Conservation (phyloP, 2,329 filamentous ascomycete species). For the Furcasterigmium sp. region DNA sequence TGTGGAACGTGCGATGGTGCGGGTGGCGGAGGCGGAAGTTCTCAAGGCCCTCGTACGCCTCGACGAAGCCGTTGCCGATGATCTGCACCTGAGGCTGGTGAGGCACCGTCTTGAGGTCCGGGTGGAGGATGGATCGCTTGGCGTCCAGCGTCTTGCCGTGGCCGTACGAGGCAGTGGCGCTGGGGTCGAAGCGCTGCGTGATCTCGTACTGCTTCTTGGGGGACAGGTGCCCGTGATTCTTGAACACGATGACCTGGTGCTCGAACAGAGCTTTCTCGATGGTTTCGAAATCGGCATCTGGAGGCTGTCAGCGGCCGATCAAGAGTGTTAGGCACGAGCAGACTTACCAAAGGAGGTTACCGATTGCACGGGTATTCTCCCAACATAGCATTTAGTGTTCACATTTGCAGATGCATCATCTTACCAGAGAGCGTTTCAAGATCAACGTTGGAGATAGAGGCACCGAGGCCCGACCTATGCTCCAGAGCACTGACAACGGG, state of each 20-base stretch:
- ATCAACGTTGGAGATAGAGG: slow-evolving; percentile 50
- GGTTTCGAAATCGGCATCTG: slow-evolving; percentile 58
- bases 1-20: slow-evolving; percentile 74
- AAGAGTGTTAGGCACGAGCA: slow-evolving; percentile 1
- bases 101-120: slow-evolving; percentile 74
- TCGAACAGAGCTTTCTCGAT: slow-evolving; percentile 63
- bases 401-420: slow-evolving; percentile 15
- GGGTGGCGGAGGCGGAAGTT: slow-evolving; percentile 67
- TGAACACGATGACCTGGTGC: slow-evolving; percentile 67
- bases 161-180: slow-evolving; percentile 59
- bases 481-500: too few species aligned
- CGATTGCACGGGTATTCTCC: slow-evolving; percentile 55
- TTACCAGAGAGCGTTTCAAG: slow-evolving; percentile 59
- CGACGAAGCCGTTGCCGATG: slow-evolving; percentile 69
- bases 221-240: slow-evolving; percentile 57
- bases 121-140: slow-evolving; percentile 63
- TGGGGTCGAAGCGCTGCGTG: slow-evolving; percentile 68
- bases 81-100: slow-evolving; percentile 72
- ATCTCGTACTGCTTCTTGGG: slow-evolving; percentile 70
- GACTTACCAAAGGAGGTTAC: slow-evolving; percentile 52
- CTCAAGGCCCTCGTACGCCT: slow-evolving; percentile 64
- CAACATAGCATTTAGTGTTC: slow-evolving; percentile 16
- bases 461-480: too few species aligned
- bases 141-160: slow-evolving; percentile 70
- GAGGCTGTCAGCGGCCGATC: slow-evolving; percentile 10